Evolutionary conservation across 2,329 filamentous ascomycete genomes (phyloP).

Genomic region (Neonectria punicea): DNA sequence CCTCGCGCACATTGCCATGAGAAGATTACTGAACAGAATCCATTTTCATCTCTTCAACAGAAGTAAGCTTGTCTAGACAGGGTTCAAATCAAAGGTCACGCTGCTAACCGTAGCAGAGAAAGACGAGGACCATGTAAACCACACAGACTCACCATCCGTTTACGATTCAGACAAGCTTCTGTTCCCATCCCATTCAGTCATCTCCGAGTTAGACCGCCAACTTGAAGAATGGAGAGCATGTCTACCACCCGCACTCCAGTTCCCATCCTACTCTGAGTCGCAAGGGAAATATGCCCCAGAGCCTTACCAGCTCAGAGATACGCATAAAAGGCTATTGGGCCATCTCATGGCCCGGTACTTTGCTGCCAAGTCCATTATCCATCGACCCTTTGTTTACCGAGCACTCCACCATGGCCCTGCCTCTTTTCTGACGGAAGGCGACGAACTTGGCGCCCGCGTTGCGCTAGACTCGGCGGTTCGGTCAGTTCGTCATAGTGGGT

Average conservation of each 20-base stretch:
- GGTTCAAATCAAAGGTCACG: no score
- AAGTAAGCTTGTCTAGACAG: conserved; percentile 1
- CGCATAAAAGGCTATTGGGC: conserved; percentile 6
- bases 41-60: conserved; percentile 28
- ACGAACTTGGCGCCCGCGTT: conserved; percentile 9
- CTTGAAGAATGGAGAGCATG: conserved; percentile 31
- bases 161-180: conserved; percentile 3
- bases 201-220: conserved; percentile 29
- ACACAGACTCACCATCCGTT: neutral
- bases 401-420: conserved; percentile 6
- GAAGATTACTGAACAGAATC: conserved; percentile 29
- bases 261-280: neutral
- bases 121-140: neutral
- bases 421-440: neutral
- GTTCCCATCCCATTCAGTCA: conserved; percentile 15
- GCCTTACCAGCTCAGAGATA: neutral
- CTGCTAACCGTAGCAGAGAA: neutral
- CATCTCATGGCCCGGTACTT: conserved; percentile 14
- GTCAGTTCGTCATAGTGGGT: neutral
- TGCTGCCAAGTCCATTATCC: conserved; percentile 10
- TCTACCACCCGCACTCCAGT: conserved; percentile 21
- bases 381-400: conserved; percentile 27
- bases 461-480: conserved; percentile 17
- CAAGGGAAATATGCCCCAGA: neutral
- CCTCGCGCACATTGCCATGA: conserved; percentile 28